phyloP scores from a whole-genome alignment of 495 filamentous ascomycete species.

The Talaromyces stipitatus region DNA sequence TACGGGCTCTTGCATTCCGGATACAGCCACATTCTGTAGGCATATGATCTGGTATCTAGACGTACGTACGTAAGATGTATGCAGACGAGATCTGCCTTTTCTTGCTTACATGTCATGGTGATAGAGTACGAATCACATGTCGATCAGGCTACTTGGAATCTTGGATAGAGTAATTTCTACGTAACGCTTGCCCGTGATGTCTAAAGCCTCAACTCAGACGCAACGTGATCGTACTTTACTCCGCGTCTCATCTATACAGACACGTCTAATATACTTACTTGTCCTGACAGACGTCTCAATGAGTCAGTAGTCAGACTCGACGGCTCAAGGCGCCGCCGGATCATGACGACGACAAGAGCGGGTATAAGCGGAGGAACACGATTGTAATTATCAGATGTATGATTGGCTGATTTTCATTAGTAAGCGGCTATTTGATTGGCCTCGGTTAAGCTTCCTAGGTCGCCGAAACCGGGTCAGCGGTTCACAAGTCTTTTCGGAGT shows the following conservation, averaged over 20 bases:
- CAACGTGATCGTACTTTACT: too few relatives aligned
- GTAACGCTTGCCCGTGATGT: neutral
- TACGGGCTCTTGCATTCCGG: neutral
- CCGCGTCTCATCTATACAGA: neutral
- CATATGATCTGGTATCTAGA: neutral
- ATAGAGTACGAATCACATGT: neutral
- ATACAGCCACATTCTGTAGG: neutral
- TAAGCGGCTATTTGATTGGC: slow-evolving; percentile 1
- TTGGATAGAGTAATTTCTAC: neutral
- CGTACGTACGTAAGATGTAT: neutral
- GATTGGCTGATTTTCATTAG: neutral
- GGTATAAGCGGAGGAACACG: neutral
- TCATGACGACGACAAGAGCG: neutral
- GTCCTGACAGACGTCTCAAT: too few relatives aligned
- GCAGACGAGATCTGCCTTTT: neutral
- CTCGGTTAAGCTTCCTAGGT: slow-evolving; percentile 1
- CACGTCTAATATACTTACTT: neutral
- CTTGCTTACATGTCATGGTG: neutral
- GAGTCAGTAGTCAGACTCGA: neutral
- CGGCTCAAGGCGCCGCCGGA: neutral
- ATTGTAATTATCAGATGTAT: neutral
- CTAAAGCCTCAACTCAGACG: neutral
- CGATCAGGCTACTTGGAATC: neutral
- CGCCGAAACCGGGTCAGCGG: neutral
- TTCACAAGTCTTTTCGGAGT: neutral